Percentiles rank a stretch among this genome's conserved stretches.
Conservation (phyloP, 164 flowering plant genomes). For the Pachysandra terminalis region DNA sequence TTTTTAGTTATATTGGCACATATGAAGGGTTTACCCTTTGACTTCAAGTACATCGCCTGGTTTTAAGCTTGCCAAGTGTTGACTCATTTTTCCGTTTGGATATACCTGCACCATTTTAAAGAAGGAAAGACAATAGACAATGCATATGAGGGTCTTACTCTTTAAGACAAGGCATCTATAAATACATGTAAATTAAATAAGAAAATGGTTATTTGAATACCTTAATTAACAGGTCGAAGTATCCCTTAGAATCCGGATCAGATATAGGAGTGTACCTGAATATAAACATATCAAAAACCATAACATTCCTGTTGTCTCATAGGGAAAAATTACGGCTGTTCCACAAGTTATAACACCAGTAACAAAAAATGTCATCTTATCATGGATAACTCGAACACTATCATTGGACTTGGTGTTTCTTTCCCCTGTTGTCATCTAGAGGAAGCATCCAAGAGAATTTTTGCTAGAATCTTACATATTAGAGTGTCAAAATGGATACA, state of each 20-base stretch:
- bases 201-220: slow-evolving; percentile 29
- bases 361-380: neutral
- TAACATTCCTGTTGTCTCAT: neutral
- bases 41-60: slow-evolving; percentile 96
- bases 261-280: slow-evolving; percentile 97
- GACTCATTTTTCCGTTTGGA: slow-evolving; percentile 99
- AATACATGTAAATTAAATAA: slow-evolving; percentile 4
- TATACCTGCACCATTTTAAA: slow-evolving; percentile 58
- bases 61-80: slow-evolving; percentile 77
- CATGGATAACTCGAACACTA: neutral
- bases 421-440: too few relatives aligned
- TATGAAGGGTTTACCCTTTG: slow-evolving; percentile 66
- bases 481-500: too few relatives aligned
- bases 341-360: neutral
- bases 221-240: slow-evolving; percentile 92
- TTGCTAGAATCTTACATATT: too few relatives aligned
- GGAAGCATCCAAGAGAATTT: too few relatives aligned
- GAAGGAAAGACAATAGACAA: neutral
- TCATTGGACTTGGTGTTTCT: neutral
- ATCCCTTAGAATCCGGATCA: slow-evolving; percentile 87
- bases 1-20: neutral
- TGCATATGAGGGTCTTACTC: neutral
- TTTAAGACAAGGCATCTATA: neutral
- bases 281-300: slow-evolving; percentile 7
- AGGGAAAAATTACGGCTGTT: neutral